Evolutionary conservation across 2,329 filamentous ascomycete genomes (phyloP).

Genomic region (Trichoderma sp.): DNA sequence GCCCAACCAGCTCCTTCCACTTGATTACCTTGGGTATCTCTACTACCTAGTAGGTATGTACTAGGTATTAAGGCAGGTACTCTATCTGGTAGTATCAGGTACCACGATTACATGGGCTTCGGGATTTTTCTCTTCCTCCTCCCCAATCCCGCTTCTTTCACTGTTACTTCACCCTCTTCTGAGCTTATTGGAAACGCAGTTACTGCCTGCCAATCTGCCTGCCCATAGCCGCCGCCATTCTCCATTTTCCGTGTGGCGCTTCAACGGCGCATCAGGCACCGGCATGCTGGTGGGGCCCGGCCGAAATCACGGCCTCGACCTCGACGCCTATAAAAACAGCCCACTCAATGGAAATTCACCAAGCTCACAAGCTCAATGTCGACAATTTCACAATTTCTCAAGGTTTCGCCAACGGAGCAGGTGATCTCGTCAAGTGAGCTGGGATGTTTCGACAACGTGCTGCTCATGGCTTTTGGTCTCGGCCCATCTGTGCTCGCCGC

Average conservation of each 20-base stretch:
- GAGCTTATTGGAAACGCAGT: neutral
- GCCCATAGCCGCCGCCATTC: neutral
- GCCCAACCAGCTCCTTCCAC: conserved; percentile 3
- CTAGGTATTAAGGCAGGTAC: too few species aligned
- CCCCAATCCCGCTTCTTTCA: too few species aligned
- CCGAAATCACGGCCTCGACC: neutral
- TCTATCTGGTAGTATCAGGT: too few species aligned
- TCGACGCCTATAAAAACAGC: neutral
- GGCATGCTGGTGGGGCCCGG: neutral
- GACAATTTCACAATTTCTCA: neutral
- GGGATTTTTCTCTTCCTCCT: too few species aligned
- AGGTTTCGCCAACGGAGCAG: neutral
- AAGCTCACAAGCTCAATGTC: neutral
- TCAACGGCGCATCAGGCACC: conserved; percentile 14
- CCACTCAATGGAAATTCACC: neutral
- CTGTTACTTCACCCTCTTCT: neutral
- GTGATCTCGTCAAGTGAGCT: neutral
- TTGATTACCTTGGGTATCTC: neutral
- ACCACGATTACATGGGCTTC: too few species aligned
- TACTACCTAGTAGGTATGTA: too few species aligned
- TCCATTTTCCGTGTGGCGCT: neutral
- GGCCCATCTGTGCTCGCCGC: neutral
- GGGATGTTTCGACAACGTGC: conserved; percentile 23
- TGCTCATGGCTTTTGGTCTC: conserved; percentile 8
- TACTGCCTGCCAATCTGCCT: neutral